Conservation (phyloP, 106 monocot species). For the Triglochin maritima region DNA sequence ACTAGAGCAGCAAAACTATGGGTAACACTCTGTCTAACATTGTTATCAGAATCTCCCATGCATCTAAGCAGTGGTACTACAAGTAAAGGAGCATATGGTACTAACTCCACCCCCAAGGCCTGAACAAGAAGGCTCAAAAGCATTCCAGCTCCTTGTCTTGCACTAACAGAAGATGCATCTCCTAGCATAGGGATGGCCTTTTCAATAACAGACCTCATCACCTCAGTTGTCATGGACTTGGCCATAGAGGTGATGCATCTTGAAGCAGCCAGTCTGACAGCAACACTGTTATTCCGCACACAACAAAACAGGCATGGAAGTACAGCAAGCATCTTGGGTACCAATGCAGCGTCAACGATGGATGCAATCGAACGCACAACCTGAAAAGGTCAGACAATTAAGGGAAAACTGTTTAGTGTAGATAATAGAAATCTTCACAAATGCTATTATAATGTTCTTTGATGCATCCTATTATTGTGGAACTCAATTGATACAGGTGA, state of each 20-base stretch:
- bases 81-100: constrained; percentile 88
- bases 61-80: constrained; percentile 93
- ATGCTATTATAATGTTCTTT: neutral
- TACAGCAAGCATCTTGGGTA: constrained; percentile 55
- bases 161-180: constrained; percentile 51
- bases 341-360: constrained; percentile 39
- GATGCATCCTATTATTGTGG: neutral
- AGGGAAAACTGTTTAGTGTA: neutral
- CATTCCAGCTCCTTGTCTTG: constrained; percentile 93
- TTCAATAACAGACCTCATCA: constrained; percentile 71
- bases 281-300: constrained; percentile 61
- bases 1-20: constrained; percentile 97
- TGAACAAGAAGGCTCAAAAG: constrained; percentile 87
- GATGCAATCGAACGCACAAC: constrained; percentile 68
- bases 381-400: constrained; percentile 22
- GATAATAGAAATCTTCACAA: no score
- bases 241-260: constrained; percentile 92
- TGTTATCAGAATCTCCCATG: constrained; percentile 72
- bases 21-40: constrained; percentile 85
- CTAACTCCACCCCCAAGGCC: constrained; percentile 62
- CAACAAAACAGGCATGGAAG: constrained; percentile 79
- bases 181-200: constrained; percentile 79
- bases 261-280: constrained; percentile 90
- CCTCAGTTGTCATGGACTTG: constrained; percentile 56
- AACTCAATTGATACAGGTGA: no score